Evolutionary conservation across 805 yeast genomes (phyloP), one percentile per base, ranked within the genome.

Genomic region (Naumovozyma baii): DNA sequence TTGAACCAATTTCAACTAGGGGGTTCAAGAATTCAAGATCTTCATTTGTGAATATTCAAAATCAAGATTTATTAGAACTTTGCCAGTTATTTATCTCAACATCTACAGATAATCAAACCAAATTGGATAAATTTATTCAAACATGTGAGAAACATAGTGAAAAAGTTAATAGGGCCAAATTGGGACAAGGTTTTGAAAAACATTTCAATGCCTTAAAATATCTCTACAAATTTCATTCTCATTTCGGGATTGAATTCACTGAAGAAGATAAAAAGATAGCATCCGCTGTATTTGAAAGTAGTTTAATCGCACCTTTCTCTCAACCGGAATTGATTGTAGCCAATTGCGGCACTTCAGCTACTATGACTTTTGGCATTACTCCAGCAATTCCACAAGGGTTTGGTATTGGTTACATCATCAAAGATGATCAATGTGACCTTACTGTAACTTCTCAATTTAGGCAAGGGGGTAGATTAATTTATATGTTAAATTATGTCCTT

Each of bases 331-430:
- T 68, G 39, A 51, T 67, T 33, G 69, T 85, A 3, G 76, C 87
- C 25, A 87, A 87, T 61, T 87, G 96, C 65, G 96, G 96, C 16
- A 87, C 86, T 57, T 87, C 94, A 9, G 85, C 96, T 1, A 72
- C 87, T 52, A 78, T 80, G 39, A 66, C 83, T 26, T 87, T 87
- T 65, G 96, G 96, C 2, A 78, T 87, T 42, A 90, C 95, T 0
- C 96, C 96, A 2, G 92, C 88, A 1, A 70, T 78, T 15, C 78
- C 86, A 34, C 86, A 83, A 51, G 96, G 96, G 0, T 86, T 81
- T 61, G 96, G 95, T n/a, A 70, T 87, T 18, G 96, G 95, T 2
- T 87, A 87, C 55, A 84, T 86, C 46, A 79, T 87, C 49, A 88
- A 86, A 57, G 77, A 73, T 40, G 92, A 87, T 53, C 76, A 77